Evolutionary conservation across 2,329 filamentous ascomycete genomes (phyloP), one percentile per base, ranked within the genome.

Genomic region (Alternaria brassicae): DNA sequence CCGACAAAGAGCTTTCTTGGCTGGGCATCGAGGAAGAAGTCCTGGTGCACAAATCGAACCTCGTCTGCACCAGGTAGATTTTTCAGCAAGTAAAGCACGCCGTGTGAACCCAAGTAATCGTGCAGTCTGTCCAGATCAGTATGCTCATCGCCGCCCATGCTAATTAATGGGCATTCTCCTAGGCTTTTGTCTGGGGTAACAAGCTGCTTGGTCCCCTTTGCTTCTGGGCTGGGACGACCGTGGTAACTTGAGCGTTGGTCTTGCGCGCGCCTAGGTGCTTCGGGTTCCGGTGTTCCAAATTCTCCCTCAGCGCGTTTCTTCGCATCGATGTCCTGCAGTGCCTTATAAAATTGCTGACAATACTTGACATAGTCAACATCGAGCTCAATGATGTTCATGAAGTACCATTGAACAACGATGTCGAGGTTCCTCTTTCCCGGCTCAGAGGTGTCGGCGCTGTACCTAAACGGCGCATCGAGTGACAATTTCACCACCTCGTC

Each of bases 1-100:
- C 61, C 61, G 7, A 63, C 28, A 23, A 56, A 59, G 5, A 63
- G 48, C n/a, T 58, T 61, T 32, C 56, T 58, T 27, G 49, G 56
- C 25, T 30, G 10, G 17, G 42, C 51, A n/a, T 51, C 34, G 2
- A 36, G 41, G 21, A 44, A n/a, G n/a, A 45, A 42, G 23, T 53
- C 40, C n/a, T 57, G 53, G 34, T 58, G n/a, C 7, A 37, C 39
- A 32, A 61, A 63, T 10, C 27, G 27, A 34, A 61, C 25, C 9
- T 51, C 41, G 19, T 53, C 37, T 12, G 27, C 10, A 3, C 37
- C 41, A 2, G 54, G 54, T 7, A 63, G 30, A 28, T 63, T 63
- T 15, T 51, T 19, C 17, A 63, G 42, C 7, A 61, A 48, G 28
- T 63, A 39, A 19, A 54, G 30, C 17, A 12, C 25, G 48, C 25